These are phyloP conservation scores for Pseudopithomyces maydicus DNA, from an alignment of 2,329 filamentous ascomycete species.

Conservation along the genomic window DNA sequence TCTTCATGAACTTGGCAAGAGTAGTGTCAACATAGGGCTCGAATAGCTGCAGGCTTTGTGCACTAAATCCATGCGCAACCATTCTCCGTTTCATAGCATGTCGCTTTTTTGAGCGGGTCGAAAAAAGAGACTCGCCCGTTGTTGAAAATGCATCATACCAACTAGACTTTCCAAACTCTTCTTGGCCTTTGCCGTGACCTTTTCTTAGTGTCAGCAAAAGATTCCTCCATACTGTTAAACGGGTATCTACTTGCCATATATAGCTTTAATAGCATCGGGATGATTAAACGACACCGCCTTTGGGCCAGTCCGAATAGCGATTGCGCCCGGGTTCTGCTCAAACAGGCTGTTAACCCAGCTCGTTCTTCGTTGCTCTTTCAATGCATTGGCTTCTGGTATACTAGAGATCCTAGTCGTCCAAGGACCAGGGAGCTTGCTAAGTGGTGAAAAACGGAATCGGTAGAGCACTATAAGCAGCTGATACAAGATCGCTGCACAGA, in stretches of 20 bases:
- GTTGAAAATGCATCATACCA: constrained; percentile 23
- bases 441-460: constrained; percentile 17
- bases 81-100: constrained; percentile 20
- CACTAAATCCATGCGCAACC: constrained; percentile 20
- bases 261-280: constrained; percentile 21
- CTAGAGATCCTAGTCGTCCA: constrained; percentile 16
- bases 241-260: constrained; percentile 12
- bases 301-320: constrained; percentile 18
- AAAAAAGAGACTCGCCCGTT: constrained; percentile 21
- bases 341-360: constrained; percentile 17
- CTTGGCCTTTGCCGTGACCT: constrained; percentile 16
- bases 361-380: constrained; percentile 16
- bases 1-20: constrained; percentile 15
- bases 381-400: constrained; percentile 17
- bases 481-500: background rate
- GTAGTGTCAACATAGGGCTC: constrained; percentile 19
- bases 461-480: constrained; percentile 7
- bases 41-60: constrained; percentile 17
- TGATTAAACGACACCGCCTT: constrained; percentile 21
- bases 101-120: constrained; percentile 19
- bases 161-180: constrained; percentile 19
- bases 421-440: constrained; percentile 18
- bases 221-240: too few species aligned
- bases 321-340: constrained; percentile 13
- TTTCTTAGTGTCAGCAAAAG: background rate